Percentiles rank a stretch among this genome's conserved stretches.
phyloP scores from a whole-genome alignment of 1,284 basidiomycete genomes.

The Tranzscheliella williamsii region DNA sequence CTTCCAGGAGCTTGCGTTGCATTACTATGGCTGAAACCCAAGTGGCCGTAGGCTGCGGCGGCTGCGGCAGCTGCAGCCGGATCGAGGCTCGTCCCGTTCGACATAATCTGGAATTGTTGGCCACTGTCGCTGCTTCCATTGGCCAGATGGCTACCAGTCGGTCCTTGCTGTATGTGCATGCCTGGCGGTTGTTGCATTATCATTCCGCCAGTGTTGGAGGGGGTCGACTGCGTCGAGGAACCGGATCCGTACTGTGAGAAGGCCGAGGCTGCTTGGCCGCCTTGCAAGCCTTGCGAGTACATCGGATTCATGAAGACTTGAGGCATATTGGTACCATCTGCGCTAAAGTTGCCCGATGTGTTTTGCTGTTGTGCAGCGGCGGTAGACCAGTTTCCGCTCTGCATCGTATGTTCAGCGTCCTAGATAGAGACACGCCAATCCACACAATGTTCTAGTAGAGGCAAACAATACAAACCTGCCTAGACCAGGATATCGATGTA shows the following conservation, averaged over 20 bases:
- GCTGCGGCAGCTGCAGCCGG: slow-evolving; percentile 35
- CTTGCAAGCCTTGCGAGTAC: slow-evolving; percentile 9
- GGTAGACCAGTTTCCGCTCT: slow-evolving; percentile 23
- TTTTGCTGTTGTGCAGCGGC: slow-evolving; percentile 13
- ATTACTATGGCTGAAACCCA: slow-evolving; percentile 25
- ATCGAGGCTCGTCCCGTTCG: slow-evolving; percentile 14
- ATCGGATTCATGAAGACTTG: slow-evolving; percentile 29
- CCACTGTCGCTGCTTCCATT: not conserved
- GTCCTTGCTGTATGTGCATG: not conserved
- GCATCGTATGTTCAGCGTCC: too few species aligned
- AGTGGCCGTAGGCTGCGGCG: slow-evolving; percentile 38
- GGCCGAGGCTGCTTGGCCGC: slow-evolving; percentile 5
- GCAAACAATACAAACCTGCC: too few species aligned
- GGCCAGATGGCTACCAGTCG: not conserved
- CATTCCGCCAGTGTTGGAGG: slow-evolving; percentile 20
- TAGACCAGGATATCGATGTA: too few species aligned
- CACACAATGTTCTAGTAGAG: too few species aligned
- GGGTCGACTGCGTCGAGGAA: slow-evolving; percentile 4
- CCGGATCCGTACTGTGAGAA: slow-evolving; percentile 18
- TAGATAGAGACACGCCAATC: too few species aligned
- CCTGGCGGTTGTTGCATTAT: slow-evolving; percentile 16
- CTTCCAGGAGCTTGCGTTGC: slow-evolving; percentile 24
- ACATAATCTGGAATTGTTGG: slow-evolving; percentile 13
- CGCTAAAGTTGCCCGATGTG: slow-evolving; percentile 27
- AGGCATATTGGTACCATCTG: slow-evolving; percentile 14